These are phyloP conservation scores for Tulasnella sp. DNA, from an alignment of 768 basidiomycete genomes.

Conservation along the genomic window DNA sequence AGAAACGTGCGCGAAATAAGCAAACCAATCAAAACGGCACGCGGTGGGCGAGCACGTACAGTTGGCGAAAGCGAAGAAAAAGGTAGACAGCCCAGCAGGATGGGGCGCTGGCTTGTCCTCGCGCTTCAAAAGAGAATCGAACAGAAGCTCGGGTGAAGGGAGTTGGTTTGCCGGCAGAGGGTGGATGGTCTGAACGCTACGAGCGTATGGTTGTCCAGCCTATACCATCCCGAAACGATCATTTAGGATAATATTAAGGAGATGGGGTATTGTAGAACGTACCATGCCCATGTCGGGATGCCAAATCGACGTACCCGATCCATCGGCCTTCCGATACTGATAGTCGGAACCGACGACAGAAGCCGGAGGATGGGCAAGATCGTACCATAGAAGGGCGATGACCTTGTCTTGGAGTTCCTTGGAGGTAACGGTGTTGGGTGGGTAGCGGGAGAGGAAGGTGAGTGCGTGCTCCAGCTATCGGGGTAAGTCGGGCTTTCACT, in stretches of 20 bases:
- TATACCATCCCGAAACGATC: neutral
- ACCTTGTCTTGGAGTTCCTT: constrained; percentile 46
- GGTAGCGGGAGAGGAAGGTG: constrained; percentile 62
- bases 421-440: constrained; percentile 50
- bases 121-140: constrained; percentile 47
- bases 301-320: constrained; percentile 31
- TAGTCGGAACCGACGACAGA: neutral
- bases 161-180: constrained; percentile 50
- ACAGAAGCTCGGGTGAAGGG: constrained; percentile 54
- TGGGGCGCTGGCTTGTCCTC: constrained; percentile 40
- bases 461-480: constrained; percentile 64
- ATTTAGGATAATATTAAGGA: neutral
- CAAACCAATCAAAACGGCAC: neutral
- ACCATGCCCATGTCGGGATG: constrained; percentile 24
- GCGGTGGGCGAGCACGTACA: constrained; percentile 10
- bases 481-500: neutral
- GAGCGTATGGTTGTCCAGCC: constrained; percentile 64
- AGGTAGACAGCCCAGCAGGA: constrained; percentile 40
- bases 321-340: neutral
- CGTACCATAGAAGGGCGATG: constrained; percentile 59
- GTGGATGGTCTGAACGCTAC: constrained; percentile 54
- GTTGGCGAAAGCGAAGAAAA: constrained; percentile 39
- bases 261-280: constrained; percentile 6
- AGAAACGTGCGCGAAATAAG: too few relatives aligned
- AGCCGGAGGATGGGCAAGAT: constrained; percentile 34